These are phyloP conservation scores for Paracoccidioides brasiliensis DNA, from an alignment of 2,329 filamentous ascomycete genomes.

Conservation along the genomic window DNA sequence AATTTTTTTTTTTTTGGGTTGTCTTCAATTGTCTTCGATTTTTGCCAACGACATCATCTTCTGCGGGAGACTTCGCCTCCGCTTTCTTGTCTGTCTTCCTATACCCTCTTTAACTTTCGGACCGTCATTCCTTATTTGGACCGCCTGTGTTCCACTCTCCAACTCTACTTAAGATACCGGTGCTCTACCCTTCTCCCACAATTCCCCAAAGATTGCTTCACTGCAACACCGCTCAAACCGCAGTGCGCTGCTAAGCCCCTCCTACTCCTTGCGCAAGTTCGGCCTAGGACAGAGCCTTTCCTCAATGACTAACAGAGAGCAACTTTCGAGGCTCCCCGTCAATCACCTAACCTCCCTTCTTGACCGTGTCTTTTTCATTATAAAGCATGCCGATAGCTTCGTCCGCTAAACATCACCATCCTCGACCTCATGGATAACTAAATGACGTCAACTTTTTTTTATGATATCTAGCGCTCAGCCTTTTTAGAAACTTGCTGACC, in stretches of 20 bases:
- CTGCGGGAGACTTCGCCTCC: no score
- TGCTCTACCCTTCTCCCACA: not conserved
- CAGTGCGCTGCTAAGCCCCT: not conserved
- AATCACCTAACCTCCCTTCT: not conserved
- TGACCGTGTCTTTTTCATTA: not conserved
- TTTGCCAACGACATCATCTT: no score
- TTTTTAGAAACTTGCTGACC: not conserved
- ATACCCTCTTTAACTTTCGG: no score
- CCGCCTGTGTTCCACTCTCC: no score
- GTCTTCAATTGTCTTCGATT: no score
- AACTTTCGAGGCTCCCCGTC: not conserved
- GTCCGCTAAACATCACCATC: not conserved
- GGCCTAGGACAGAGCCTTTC: not conserved
- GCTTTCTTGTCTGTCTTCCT: no score
- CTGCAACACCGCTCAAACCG: not conserved
- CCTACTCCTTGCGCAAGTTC: not conserved
- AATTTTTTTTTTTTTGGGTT: no score
- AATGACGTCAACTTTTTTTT: not conserved
- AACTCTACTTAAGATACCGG: no score
- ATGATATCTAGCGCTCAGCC: not conserved
- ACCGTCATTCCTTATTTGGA: no score
- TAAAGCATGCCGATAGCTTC: not conserved
- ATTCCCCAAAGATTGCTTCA: not conserved
- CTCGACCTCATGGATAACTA: not conserved
- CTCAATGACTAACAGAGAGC: not conserved